Conservation (phyloP, 1,284 basidiomycete genomes). For the Xerocomus nothofagi region DNA sequence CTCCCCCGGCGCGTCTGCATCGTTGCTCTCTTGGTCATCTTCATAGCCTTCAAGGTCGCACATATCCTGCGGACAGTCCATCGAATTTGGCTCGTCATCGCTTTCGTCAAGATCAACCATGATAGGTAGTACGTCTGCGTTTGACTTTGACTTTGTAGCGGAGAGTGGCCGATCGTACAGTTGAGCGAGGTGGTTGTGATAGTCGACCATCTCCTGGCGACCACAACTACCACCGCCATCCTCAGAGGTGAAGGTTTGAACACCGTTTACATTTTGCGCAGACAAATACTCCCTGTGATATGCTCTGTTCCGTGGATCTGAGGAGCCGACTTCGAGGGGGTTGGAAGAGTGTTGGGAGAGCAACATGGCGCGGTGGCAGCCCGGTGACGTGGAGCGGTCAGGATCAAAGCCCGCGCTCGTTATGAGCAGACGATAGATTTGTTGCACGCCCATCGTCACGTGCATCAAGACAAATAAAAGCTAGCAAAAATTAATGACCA, state of each 20-base stretch:
- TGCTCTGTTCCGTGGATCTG: conserved; percentile 53
- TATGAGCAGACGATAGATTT: background rate
- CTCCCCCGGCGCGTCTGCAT: conserved; percentile 36
- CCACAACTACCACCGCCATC: conserved; percentile 43
- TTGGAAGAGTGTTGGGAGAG: conserved; percentile 79
- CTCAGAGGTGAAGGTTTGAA: conserved; percentile 31
- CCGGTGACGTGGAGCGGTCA: conserved; percentile 15
- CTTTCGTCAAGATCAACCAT: conserved; percentile 51
- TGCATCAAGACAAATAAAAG: background rate
- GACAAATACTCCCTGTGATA: conserved; percentile 44
- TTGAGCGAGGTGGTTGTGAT: conserved; percentile 53
- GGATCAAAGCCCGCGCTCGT: background rate
- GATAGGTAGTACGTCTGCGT: conserved; percentile 27
- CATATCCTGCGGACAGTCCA: conserved; percentile 38
- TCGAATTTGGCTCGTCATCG: conserved; percentile 48
- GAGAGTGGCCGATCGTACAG: conserved; percentile 30
- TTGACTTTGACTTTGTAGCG: conserved; percentile 20
- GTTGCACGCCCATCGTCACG: conserved; percentile 14
- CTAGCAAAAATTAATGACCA: conserved; percentile 38
- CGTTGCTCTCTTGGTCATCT: conserved; percentile 39
- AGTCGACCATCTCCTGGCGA: conserved; percentile 43
- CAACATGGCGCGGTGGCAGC: conserved; percentile 27
- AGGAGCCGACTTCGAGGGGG: conserved; percentile 69
- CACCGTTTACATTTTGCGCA: conserved; percentile 30
- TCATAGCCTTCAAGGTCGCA: conserved; percentile 38